Conservation (phyloP, 108 stramenopile genomes). For the Fragilaria crotonensis region DNA sequence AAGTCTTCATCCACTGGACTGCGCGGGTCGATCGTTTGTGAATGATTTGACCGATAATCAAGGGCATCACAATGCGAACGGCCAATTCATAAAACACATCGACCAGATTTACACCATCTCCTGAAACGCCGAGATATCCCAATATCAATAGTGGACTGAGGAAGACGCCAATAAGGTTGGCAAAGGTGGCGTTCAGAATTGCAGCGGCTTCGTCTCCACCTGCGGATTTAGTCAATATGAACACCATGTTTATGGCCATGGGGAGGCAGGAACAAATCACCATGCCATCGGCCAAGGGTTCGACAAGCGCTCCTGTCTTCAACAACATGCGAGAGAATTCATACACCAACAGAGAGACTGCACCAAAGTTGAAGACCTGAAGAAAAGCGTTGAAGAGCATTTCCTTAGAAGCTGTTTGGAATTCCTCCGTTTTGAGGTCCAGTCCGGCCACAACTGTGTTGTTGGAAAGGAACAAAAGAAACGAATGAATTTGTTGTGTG, state of each 20-base stretch:
- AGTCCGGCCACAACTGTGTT: slow-evolving; percentile 72
- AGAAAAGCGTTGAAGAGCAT: slow-evolving; percentile 68
- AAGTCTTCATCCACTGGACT: slow-evolving; percentile 27
- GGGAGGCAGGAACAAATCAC: slow-evolving; percentile 65
- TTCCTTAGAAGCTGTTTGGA: slow-evolving; percentile 63
- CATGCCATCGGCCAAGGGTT: slow-evolving; percentile 72
- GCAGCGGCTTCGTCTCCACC: slow-evolving; percentile 81
- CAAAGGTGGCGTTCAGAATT: slow-evolving; percentile 66
- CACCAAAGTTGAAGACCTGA: slow-evolving; percentile 67
- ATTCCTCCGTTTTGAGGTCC: slow-evolving; percentile 73
- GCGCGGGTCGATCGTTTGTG: slow-evolving; percentile 24
- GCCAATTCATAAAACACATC: slow-evolving; percentile 42
- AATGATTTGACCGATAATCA: slow-evolving; percentile 46
- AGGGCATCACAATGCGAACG: slow-evolving; percentile 47
- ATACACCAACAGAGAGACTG: slow-evolving; percentile 53
- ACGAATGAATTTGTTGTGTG: not conserved
- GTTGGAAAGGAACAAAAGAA: slow-evolving; percentile 11
- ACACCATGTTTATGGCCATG: slow-evolving; percentile 76
- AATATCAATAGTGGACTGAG: slow-evolving; percentile 50
- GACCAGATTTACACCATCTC: slow-evolving; percentile 28
- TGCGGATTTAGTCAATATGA: slow-evolving; percentile 68
- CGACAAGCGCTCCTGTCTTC: slow-evolving; percentile 22
- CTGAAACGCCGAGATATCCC: slow-evolving; percentile 42
- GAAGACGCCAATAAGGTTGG: slow-evolving; percentile 65
- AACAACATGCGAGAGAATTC: slow-evolving; percentile 47